Evolutionary conservation across 495 filamentous ascomycete genomes (phyloP).

Genomic region (Sordaria brevicollis): DNA sequence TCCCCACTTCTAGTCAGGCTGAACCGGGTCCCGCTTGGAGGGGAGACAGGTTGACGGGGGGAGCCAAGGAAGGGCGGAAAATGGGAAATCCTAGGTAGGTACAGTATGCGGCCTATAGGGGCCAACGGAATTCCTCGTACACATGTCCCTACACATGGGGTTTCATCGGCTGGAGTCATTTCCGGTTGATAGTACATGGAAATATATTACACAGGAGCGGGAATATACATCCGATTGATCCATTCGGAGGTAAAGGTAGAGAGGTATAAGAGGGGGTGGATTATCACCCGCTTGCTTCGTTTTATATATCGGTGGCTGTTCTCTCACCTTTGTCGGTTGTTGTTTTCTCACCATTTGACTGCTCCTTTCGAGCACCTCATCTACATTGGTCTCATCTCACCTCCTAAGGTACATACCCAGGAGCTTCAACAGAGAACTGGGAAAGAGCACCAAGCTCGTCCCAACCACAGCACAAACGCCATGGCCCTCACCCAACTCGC

Average conservation of each 20-base stretch:
- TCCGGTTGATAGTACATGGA: background rate
- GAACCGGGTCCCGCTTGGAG: too few species aligned
- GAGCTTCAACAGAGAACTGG: too few species aligned
- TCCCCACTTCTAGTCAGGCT: background rate
- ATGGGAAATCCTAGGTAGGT: too few species aligned
- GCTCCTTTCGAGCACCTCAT: background rate
- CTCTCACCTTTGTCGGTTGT: background rate
- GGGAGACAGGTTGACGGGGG: too few species aligned
- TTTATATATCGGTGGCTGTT: background rate
- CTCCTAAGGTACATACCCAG: too few species aligned
- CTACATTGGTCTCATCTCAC: too few species aligned
- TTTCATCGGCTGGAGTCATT: background rate
- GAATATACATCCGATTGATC: background rate
- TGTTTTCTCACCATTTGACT: background rate
- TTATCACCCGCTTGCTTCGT: background rate
- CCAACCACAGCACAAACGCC: background rate
- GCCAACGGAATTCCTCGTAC: too few species aligned
- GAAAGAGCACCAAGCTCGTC: background rate
- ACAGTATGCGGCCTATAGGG: too few species aligned
- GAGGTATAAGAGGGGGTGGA: background rate
- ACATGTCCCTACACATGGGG: background rate
- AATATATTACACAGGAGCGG: background rate
- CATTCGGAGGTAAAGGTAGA: background rate
- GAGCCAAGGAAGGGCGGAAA: too few species aligned
- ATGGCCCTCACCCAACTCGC: constrained; percentile 9